Evolutionary conservation across 331 rosid genomes (phyloP), one percentile per base, ranked within the genome.

Genomic region (Quercus phellos): DNA sequence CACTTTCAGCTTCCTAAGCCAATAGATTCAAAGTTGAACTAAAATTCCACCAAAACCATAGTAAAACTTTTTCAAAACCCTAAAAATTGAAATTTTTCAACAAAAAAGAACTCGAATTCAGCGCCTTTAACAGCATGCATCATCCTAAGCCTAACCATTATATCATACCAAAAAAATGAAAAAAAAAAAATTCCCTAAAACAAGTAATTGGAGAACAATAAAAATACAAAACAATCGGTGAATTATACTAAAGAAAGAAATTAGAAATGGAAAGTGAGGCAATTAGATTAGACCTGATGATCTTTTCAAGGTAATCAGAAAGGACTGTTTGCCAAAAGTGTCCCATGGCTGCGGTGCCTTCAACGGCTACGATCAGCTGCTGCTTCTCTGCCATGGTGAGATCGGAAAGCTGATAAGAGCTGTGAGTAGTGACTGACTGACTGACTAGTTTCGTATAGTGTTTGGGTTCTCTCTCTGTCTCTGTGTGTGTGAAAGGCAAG

Each of bases 291-390:
- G 19, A 94, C 98, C 98, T 90, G 80, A 90, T 82, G 56, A 92
- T 82, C 87, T 94, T 94, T 1, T 92, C 97, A 4, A 94, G 86
- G 86, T 94, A 94, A 82, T 94, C 99, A 66, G 79, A 55, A 54
- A 79, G 80, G 76, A 90, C 17, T 51, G 88, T 79, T 11, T 79
- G 76, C 99, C 98, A 94, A 73, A 83, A 90, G n/a, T 95, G 97
- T 1, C 99, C 97, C 94, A 94, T 85, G 30, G 97, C 98, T 4
- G 96, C 97, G 18, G 98, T 94, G 67, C 91, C 88, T 84, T 94
- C 99, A 2, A 92, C 99, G 29, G 54, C 97, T 4, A 94, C 82
- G 83, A 90, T 90, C 82, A 94, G 79, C 84, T 88, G 79, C 84
- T 88, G 97, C 87, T 86, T 92, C 81, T 92, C 99, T 22, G 88